Percentiles rank a stretch among this genome's conserved stretches.
Evolutionary conservation across 441 rosid species (phyloP).

Genomic region (Euphorbia neoarborescens): DNA sequence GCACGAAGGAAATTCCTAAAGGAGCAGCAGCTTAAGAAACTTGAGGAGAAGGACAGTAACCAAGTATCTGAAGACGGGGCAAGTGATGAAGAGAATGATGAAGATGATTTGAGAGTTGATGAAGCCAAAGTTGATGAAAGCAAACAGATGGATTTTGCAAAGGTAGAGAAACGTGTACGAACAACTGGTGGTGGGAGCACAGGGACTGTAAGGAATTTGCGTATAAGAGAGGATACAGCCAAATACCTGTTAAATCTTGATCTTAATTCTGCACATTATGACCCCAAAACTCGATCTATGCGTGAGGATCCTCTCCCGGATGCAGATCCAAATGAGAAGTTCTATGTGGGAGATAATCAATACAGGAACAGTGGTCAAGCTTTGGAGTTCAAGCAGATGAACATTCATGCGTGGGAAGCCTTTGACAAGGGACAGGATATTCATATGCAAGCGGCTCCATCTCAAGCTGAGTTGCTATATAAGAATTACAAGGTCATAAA

Average conservation of each 20-base stretch:
- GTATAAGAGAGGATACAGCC: conserved; percentile 83
- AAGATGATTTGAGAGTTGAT: conserved; percentile 67
- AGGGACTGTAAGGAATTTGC: conserved; percentile 85
- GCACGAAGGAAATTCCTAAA: conserved; percentile 52
- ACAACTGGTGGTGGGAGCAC: conserved; percentile 96
- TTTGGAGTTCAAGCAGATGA: conserved; percentile 73
- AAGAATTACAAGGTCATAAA: conserved; percentile 54
- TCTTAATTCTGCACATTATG: conserved; percentile 68
- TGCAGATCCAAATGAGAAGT: conserved; percentile 59
- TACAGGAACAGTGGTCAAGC: conserved; percentile 80
- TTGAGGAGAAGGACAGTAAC: conserved; percentile 60
- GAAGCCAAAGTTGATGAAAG: conserved; percentile 95
- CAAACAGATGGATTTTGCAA: conserved; percentile 86
- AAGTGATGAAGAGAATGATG: conserved; percentile 58
- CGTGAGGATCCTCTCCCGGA: conserved; percentile 65
- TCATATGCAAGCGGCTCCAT: conserved; percentile 89
- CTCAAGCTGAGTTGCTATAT: conserved; percentile 70
- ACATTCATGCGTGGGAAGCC: conserved; percentile 73
- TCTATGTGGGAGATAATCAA: conserved; percentile 73
- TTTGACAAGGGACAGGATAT: conserved; percentile 89
- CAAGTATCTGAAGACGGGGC: conserved; percentile 31
- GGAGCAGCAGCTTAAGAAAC: conserved; percentile 58
- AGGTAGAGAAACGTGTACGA: conserved; percentile 88
- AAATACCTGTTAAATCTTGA: conserved; percentile 81
- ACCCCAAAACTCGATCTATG: conserved; percentile 81